Percentiles rank a stretch among this genome's conserved stretches.
Conservation (phyloP, 192 early-diverging fungal species). For the Thamnidium elegans region DNA sequence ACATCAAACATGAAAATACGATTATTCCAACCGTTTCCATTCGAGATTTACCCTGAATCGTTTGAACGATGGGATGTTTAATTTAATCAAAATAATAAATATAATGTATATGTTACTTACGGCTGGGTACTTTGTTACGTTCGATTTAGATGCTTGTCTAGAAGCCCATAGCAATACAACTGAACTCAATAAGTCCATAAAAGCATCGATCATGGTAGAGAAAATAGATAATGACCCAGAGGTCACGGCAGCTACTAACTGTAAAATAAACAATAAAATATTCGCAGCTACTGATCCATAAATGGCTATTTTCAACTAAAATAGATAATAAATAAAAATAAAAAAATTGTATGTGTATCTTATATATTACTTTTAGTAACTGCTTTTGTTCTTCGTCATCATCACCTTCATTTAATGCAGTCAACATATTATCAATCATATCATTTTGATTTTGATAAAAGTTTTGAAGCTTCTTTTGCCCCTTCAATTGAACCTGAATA, state of each 20-base stretch:
- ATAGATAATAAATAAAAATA: not conserved
- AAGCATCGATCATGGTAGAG: slow-evolving; percentile 77
- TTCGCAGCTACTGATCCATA: slow-evolving; percentile 67
- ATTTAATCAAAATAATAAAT: no score
- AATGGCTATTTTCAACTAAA: slow-evolving; percentile 65
- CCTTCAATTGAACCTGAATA: slow-evolving; percentile 40
- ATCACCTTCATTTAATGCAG: slow-evolving; percentile 42
- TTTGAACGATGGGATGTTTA: no score
- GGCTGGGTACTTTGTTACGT: slow-evolving; percentile 71
- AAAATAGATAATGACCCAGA: slow-evolving; percentile 74
- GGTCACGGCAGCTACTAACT: slow-evolving; percentile 70
- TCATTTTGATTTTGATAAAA: slow-evolving; percentile 86
- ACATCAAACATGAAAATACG: slow-evolving; percentile 77
- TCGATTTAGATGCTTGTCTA: slow-evolving; percentile 54
- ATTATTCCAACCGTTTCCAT: slow-evolving; percentile 80
- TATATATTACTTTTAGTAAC: slow-evolving; percentile 36
- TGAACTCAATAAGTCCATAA: slow-evolving; percentile 75
- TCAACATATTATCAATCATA: slow-evolving; percentile 71
- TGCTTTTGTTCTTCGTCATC: slow-evolving; percentile 37
- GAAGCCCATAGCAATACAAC: slow-evolving; percentile 62
- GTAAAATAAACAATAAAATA: slow-evolving; percentile 61
- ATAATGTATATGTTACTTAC: slow-evolving; percentile 27
- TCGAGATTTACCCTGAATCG: slow-evolving; percentile 58
- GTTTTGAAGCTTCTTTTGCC: slow-evolving; percentile 49
- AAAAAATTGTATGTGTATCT: not conserved